Evolutionary conservation across 2,329 filamentous ascomycete species (phyloP).

Genomic region (Bretziella fagacearum): DNA sequence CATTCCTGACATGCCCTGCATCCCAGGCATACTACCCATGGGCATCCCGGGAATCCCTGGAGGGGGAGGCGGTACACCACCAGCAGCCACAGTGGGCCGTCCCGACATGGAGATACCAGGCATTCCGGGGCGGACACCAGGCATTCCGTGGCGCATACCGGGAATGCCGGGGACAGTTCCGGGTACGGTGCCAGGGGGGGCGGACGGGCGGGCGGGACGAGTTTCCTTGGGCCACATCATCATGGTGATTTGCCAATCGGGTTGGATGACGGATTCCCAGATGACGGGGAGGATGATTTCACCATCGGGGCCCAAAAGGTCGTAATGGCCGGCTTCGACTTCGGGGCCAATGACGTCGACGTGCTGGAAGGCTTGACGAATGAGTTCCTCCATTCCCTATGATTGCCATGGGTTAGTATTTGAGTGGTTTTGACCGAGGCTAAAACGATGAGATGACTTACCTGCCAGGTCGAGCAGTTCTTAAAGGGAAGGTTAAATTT

Average conservation of each 20-base stretch:
- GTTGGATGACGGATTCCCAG: slow-evolving; percentile 68
- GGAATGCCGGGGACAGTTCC: slow-evolving; percentile 1
- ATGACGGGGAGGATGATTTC: slow-evolving; percentile 65
- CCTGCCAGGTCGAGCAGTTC: slow-evolving; percentile 67
- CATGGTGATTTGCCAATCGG: slow-evolving; percentile 42
- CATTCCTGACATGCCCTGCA: neutral
- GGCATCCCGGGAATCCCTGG: neutral
- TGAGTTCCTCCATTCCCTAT: slow-evolving; percentile 72
- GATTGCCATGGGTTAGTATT: neutral
- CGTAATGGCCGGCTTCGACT: slow-evolving; percentile 63
- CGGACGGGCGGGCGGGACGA: slow-evolving; percentile 15
- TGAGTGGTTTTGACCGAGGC: neutral
- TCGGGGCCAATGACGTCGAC: slow-evolving; percentile 61
- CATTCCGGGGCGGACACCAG: neutral
- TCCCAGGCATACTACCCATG: neutral
- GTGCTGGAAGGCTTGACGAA: slow-evolving; percentile 68
- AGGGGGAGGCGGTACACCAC: neutral
- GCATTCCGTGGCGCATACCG: neutral
- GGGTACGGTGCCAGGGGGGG: neutral
- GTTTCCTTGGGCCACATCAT: slow-evolving; percentile 43
- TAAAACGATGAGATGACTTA: slow-evolving; percentile 29
- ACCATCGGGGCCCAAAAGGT: slow-evolving; percentile 60
- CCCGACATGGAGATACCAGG: too few species aligned
- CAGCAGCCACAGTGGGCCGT: too few species aligned
- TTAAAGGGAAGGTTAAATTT: slow-evolving; percentile 89